These are phyloP conservation scores for Populus hybrid DNA, from an alignment of 441 rosid genomes.

Conservation along the genomic window DNA sequence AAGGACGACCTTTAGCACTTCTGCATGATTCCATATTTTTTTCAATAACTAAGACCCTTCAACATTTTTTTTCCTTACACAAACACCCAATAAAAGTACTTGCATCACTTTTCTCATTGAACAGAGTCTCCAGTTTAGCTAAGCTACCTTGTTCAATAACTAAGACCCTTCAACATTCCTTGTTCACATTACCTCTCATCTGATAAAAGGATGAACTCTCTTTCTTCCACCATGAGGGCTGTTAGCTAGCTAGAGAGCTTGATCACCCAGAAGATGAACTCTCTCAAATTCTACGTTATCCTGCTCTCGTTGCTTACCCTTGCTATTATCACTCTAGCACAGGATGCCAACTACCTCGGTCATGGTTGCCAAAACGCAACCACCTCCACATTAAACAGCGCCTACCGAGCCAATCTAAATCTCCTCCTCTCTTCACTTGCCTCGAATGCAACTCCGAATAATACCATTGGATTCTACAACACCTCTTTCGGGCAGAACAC, in stretches of 20 bases:
- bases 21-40: too few species aligned
- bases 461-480: slow-evolving; percentile 17
- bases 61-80: too few species aligned
- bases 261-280: not conserved
- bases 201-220: not conserved
- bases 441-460: slow-evolving; percentile 1
- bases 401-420: slow-evolving; percentile 21
- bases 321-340: not conserved
- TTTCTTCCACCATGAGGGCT: not conserved
- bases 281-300: not conserved
- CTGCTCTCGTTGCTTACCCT: not conserved
- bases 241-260: not conserved
- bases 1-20: too few species aligned
- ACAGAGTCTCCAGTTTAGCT: too few species aligned
- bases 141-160: too few species aligned
- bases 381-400: slow-evolving; percentile 11
- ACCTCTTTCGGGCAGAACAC: not conserved
- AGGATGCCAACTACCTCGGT: not conserved
- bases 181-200: not conserved
- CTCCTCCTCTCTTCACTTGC: slow-evolving; percentile 18
- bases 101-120: too few species aligned
- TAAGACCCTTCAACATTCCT: too few species aligned
- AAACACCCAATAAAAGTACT: too few species aligned
- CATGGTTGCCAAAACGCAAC: slow-evolving; percentile 8
- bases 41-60: too few species aligned